These are phyloP conservation scores for Oryza coarctata DNA, from an alignment of 176 grass and related monocot species.

Conservation along the genomic window DNA sequence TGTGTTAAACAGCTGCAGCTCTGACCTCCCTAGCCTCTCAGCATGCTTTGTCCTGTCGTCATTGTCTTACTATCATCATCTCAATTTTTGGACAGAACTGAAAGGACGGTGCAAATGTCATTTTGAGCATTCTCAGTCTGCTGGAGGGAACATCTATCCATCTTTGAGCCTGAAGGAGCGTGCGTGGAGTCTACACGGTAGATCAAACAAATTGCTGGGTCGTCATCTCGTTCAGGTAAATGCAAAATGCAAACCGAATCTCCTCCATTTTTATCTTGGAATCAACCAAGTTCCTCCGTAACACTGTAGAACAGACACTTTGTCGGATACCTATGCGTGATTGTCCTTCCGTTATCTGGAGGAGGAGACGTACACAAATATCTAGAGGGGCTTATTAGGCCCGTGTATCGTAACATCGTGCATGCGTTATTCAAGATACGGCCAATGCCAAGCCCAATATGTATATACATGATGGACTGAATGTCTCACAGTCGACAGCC, in stretches of 20 bases:
- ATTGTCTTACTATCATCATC: background rate
- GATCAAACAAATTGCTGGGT: background rate
- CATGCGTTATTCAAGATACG: background rate
- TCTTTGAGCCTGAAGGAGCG: background rate
- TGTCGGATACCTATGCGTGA: background rate
- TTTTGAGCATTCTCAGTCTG: background rate
- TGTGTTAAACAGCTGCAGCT: conserved; percentile 27
- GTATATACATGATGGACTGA: background rate
- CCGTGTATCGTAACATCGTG: no score
- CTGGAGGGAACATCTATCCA: background rate
- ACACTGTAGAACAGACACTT: background rate
- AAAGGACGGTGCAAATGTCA: background rate
- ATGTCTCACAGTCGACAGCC: background rate
- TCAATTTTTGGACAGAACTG: background rate
- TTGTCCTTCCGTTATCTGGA: background rate
- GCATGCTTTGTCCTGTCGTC: background rate
- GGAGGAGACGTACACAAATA: background rate
- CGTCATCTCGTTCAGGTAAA: background rate
- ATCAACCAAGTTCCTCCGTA: background rate
- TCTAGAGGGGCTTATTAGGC: background rate
- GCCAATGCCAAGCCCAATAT: background rate
- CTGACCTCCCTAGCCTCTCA: conserved; percentile 6
- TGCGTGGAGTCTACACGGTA: background rate
- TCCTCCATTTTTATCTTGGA: no score
- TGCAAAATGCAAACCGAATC: no score